phyloP scores from a whole-genome alignment of 2,329 filamentous ascomycete genomes.

The Neofusicoccum laricinum region DNA sequence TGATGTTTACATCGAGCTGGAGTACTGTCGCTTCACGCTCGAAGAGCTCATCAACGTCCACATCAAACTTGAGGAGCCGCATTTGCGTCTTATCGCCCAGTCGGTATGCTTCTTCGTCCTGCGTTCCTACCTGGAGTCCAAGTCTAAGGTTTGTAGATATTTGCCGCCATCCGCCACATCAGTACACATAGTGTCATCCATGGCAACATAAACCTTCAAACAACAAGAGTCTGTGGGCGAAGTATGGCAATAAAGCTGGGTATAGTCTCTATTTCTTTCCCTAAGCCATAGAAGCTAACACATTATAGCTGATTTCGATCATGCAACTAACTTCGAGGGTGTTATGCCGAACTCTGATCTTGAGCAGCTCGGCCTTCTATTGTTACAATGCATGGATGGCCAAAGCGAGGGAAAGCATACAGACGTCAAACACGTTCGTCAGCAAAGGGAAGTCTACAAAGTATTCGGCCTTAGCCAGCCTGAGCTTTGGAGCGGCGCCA shows the following conservation, averaged over 20 bases:
- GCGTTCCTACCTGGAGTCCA: neutral
- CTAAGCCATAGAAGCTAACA: neutral
- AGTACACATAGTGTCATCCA: conserved; percentile 16
- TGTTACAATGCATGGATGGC: conserved; percentile 21
- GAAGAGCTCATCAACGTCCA: conserved; percentile 18
- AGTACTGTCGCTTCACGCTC: conserved; percentile 17
- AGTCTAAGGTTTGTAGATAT: conserved; percentile 1
- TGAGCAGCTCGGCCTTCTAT: conserved; percentile 16
- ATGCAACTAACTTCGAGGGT: neutral
- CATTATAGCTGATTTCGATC: conserved; percentile 16
- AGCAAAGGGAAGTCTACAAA: conserved; percentile 17
- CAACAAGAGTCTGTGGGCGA: conserved; percentile 10
- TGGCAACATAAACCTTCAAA: conserved; percentile 7
- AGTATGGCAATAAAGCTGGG: conserved; percentile 1
- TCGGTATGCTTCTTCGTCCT: neutral
- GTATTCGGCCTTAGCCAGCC: conserved; percentile 18
- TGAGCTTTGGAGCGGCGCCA: conserved; percentile 20
- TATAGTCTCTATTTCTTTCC: no score
- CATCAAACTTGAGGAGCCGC: conserved; percentile 13
- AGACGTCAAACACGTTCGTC: conserved; percentile 12
- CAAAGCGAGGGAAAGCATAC: neutral
- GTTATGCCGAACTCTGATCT: conserved; percentile 13
- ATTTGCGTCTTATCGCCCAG: conserved; percentile 15
- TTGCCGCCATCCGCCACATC: conserved; percentile 11
- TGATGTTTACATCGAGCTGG: conserved; percentile 8